Percentiles rank a stretch among this genome's conserved stretches.
These are phyloP conservation scores for Rasamsonia emersonii DNA, from an alignment of 2,329 filamentous ascomycete species.

Conservation along the genomic window DNA sequence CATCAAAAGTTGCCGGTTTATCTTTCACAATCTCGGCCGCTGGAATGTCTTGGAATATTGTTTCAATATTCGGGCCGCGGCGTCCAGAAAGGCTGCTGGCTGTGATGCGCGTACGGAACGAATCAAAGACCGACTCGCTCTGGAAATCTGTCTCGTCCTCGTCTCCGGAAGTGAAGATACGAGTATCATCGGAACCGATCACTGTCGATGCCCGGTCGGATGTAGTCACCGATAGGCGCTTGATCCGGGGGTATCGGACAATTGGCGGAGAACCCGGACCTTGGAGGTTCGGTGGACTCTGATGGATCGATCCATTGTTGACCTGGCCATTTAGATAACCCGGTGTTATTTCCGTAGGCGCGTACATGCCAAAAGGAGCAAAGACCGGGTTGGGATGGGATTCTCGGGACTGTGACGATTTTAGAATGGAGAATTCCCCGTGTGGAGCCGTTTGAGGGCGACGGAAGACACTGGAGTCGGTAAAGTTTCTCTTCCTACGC, in stretches of 20 bases:
- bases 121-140: conserved; percentile 56
- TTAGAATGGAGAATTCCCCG: conserved; percentile 9
- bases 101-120: conserved; percentile 51
- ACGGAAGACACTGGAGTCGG: conserved; percentile 30
- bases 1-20: conserved; percentile 38
- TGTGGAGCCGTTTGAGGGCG: conserved; percentile 25
- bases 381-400: not conserved
- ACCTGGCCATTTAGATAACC: no score
- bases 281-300: conserved; percentile 2
- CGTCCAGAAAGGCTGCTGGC: conserved; percentile 44
- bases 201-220: conserved; percentile 54
- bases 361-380: not conserved
- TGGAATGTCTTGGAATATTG: conserved; percentile 53
- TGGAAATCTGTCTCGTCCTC: conserved; percentile 55
- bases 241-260: conserved; percentile 30
- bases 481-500: conserved; percentile 31
- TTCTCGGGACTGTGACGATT: not conserved
- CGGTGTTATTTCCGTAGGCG: no score
- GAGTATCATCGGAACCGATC: conserved; percentile 53
- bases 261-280: conserved; percentile 14
- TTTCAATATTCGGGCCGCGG: conserved; percentile 52
- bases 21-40: conserved; percentile 27
- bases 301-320: no score
- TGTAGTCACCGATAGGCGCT: conserved; percentile 47
- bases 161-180: conserved; percentile 48